Evolutionary conservation across 225 moss, liverwort and hornwort genomes (phyloP), one percentile per base, ranked within the genome.

Genomic region (Physcomitrellopsis africana): DNA sequence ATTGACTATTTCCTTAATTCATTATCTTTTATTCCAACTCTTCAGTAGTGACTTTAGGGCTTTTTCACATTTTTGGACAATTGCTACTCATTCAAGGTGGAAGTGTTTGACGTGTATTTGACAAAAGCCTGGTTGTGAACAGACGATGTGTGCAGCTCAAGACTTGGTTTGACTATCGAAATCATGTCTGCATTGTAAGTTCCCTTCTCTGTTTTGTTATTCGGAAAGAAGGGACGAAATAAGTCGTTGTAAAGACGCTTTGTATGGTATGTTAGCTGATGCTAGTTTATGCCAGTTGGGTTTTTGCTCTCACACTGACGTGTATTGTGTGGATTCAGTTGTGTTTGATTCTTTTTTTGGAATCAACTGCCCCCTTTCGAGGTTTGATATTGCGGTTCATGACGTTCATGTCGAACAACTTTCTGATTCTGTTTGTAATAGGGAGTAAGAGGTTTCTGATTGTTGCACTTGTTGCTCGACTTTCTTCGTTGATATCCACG

Each of bases 161-260:
- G 81, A 87, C 91, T 62, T 93, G 85, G 93, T 93, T 93, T 74
- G 89, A 93, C 76, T 91, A 89, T 69, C 87, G 91, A 76, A 91
- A 89, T 51, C 93, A 93, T 61, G 89, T 93, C 20, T 93, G 93
- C 71, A 93, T 93, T 68, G 93, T 93, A 67, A 71, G 79, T 66
- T 37, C 15, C 17, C 54, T 49, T 44, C 53, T 26, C 63, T 70
- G 51, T 27, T 51, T 29, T 3, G 19, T 54, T 27, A 52, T 19
- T 63, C 17, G 5, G 12, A 61, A 18, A 51, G 51, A 37, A 15
- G 60, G 14, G 24, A 76, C 37, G 42, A 64, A 19, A 16, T 42
- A 16, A 32, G 51, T 63, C 54, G 54, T 37, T 37, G 24, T 19
- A 14, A 53, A 64, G 23, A 24, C 54, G 63, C 16, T 44, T 55